These are phyloP conservation scores for Candida xiaguanensis DNA, from an alignment of 805 yeast species.

Conservation along the genomic window DNA sequence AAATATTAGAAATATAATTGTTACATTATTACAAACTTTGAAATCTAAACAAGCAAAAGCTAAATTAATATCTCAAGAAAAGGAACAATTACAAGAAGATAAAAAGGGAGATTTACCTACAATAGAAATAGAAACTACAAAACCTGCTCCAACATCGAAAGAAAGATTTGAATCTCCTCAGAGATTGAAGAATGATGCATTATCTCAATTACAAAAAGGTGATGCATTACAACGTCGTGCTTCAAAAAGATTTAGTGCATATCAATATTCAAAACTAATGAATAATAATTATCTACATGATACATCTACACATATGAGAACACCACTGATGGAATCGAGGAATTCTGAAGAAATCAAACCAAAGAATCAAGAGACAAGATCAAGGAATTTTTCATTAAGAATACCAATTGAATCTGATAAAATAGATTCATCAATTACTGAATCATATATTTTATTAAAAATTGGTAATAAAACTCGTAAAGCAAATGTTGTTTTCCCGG, in stretches of 20 bases:
- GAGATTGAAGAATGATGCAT: conserved; percentile 46
- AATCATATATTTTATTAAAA: conserved; percentile 42
- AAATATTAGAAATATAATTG: conserved; percentile 79
- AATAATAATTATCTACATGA: conserved; percentile 4
- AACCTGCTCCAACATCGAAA: background rate
- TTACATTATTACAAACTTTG: conserved; percentile 70
- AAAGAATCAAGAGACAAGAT: no score
- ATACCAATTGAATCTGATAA: background rate
- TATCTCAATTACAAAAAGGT: conserved; percentile 75
- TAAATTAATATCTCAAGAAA: conserved; percentile 21
- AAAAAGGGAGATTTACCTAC: background rate
- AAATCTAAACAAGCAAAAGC: conserved; percentile 72
- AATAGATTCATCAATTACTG: background rate
- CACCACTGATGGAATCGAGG: conserved; percentile 1
- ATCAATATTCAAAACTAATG: conserved; percentile 77
- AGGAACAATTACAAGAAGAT: background rate
- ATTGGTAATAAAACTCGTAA: conserved; percentile 55
- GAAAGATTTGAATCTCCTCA: background rate
- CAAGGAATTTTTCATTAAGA: background rate
- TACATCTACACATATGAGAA: background rate
- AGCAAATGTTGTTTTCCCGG: conserved; percentile 41
- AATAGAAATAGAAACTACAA: background rate
- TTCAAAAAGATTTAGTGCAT: conserved; percentile 89
- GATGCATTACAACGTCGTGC: conserved; percentile 88
- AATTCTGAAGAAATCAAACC: background rate